Base-by-base conservation (phyloP, 306 rosid genomes). In the Lotus japonicus region DNA sequence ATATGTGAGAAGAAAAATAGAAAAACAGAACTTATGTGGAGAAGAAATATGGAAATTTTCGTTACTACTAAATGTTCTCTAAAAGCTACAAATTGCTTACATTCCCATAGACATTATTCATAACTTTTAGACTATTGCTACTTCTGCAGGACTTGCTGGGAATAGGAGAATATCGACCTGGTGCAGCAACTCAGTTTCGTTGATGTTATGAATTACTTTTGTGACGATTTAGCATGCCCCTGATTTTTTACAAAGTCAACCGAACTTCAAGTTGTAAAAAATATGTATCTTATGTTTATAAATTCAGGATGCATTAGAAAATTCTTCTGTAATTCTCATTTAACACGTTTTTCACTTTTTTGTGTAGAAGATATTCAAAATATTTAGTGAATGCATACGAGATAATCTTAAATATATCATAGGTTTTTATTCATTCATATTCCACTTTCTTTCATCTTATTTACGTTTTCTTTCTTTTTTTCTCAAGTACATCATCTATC, bases 151-250 rank as follows among this genome's bases (percentile, higher is more conserved):
- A 92, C 78, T 76, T 92, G 79, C 84, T 92, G 9, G 98, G 98
- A 68, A 89, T 92, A 8, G 98, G 98, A 77, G 98, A 89, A 72
- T 92, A 88, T 68, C 84, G 94, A 68, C 89, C 96, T 4, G 89
- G 95, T 42, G 87, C 69, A 46, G 18, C 88, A 38, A 75, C 66
- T 78, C 88, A 84, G 66, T 82, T 73, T 72, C 74, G 62, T 36
- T 54, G 66, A 62, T 81, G 66, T 77, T 64, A 33, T 49, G 9
- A 64, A 77, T 65, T 14, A 41, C 45, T 42, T 13, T 6, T 53
- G 12, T n/a, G 23, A 17, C 9, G 39, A 57, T 66, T 53, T 39
- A 16, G 31, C 31, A 45, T 36, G 38, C 17, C 39, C 42, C 36
- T 0, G 13, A 18, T 23, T 46, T 56, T 49, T 69, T 60, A 21